Evolutionary conservation across 2,329 filamentous ascomycete genomes (phyloP).

Genomic region (Dothiorella sarmentorum): DNA sequence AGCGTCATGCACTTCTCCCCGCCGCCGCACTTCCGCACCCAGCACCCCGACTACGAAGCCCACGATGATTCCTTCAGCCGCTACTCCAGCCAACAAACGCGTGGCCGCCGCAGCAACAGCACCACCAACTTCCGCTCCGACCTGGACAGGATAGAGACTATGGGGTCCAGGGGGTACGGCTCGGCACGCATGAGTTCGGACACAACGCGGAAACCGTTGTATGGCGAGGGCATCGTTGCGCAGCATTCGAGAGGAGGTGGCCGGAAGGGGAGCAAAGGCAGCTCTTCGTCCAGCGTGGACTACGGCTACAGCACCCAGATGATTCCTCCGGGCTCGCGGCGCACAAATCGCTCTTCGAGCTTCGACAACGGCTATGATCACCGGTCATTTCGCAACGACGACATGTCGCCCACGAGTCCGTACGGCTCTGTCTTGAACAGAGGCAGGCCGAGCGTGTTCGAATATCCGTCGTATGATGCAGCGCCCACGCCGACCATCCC

Average conservation of each 20-base stretch:
- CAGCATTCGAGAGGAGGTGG: slow-evolving; percentile 43
- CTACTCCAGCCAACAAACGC: slow-evolving; percentile 40
- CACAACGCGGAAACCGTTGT: slow-evolving; percentile 26
- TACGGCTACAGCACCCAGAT: slow-evolving; percentile 58
- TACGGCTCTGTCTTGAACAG: slow-evolving; percentile 46
- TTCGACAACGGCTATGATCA: slow-evolving; percentile 56
- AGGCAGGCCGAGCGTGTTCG: slow-evolving; percentile 41
- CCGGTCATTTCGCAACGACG: slow-evolving; percentile 24
- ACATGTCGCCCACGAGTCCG: neutral
- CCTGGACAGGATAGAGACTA: slow-evolving; percentile 30
- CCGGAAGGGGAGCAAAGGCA: slow-evolving; percentile 68
- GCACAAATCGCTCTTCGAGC: slow-evolving; percentile 62
- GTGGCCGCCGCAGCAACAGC: slow-evolving; percentile 73
- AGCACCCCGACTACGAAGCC: slow-evolving; percentile 50
- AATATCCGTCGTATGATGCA: slow-evolving; percentile 65
- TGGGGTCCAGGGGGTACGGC: slow-evolving; percentile 11
- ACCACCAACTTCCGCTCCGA: slow-evolving; percentile 61
- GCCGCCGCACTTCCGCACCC: slow-evolving; percentile 43
- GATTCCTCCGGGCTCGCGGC: slow-evolving; percentile 52
- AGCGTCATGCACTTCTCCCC: slow-evolving; percentile 31
- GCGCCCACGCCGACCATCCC: slow-evolving; percentile 84
- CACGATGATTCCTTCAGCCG: slow-evolving; percentile 36
- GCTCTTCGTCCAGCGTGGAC: slow-evolving; percentile 65
- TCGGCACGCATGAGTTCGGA: slow-evolving; percentile 20
- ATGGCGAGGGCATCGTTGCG: slow-evolving; percentile 29